Percentiles rank a stretch among this genome's conserved stretches.
Evolutionary conservation across 805 yeast species (phyloP).

Genomic region (Candida stauntonica): DNA sequence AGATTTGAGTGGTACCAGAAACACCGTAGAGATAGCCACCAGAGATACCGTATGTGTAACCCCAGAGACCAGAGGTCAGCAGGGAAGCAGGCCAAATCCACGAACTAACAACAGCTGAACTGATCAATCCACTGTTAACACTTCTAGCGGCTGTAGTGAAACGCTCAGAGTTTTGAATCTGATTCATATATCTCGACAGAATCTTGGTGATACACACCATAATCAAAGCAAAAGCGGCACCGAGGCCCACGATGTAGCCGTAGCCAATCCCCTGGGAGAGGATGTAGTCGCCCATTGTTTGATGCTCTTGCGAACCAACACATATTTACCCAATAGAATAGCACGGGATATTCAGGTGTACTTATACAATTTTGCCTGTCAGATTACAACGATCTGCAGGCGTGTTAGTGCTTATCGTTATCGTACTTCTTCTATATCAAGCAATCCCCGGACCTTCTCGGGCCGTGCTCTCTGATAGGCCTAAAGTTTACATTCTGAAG

Average conservation of each 20-base stretch:
- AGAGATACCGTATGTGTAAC: conserved; percentile 39
- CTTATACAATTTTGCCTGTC: too few relatives aligned
- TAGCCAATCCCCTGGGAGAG: conserved; percentile 31
- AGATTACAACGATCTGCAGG: too few relatives aligned
- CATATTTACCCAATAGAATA: too few relatives aligned
- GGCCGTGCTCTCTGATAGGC: too few relatives aligned
- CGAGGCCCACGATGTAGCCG: conserved; percentile 37
- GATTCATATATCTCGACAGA: conserved; percentile 34
- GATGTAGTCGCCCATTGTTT: conserved; percentile 10
- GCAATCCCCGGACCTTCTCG: too few relatives aligned
- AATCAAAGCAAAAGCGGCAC: conserved; percentile 38
- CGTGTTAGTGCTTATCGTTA: too few relatives aligned
- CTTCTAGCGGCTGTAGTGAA: conserved; percentile 38
- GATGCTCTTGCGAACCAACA: too few relatives aligned
- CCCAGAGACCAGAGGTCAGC: conserved; percentile 35
- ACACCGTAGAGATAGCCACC: conserved; percentile 35
- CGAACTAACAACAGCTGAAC: conserved; percentile 39
- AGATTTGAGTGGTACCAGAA: conserved; percentile 33
- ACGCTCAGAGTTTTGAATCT: conserved; percentile 38
- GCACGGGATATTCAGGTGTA: too few relatives aligned
- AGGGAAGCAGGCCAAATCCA: conserved; percentile 47
- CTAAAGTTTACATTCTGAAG: too few relatives aligned
- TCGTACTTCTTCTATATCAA: too few relatives aligned
- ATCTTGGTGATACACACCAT: conserved; percentile 34
- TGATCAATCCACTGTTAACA: conserved; percentile 38